Evolutionary conservation across 73 alveolate genomes (phyloP), one percentile per base, ranked within the genome.

Genomic region (Paramecium sexaurelia): DNA sequence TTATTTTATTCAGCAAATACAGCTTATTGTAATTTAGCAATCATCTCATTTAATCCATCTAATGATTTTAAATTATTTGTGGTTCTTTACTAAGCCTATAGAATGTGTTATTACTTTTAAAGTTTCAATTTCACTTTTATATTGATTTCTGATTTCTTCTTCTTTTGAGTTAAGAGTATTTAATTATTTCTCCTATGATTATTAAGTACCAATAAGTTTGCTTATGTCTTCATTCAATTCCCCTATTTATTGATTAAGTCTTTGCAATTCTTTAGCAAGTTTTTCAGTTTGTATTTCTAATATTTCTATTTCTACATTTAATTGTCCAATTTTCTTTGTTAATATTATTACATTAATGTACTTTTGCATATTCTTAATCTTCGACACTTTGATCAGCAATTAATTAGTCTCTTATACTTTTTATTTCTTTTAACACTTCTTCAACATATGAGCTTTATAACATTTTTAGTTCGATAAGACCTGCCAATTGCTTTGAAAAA

Each of bases 291-390:
- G 13, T 29, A 29, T 29, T 78, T 78, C 90, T 45, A 78, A 43
- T 8, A 78, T 78, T 40, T 78, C 90, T n/a, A 78, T 78, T 26
- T 78, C 90, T 6, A 78, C 90, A 78, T 78, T 78, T 29, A 78
- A 40, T 41, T 78, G 36, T 17, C 90, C 90, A 43, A 78, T 78
- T 78, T 39, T 78, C 90, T 78, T 7, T 11, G 29, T 10, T 51
- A 51, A 51, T 51, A 51, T 15, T 19, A 78, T 6, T 24, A 37
- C 0, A 78, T 78, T 9, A 1, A 3, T 29, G 3, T 78, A 78
- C 90, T 41, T 78, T 78, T 39, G 90, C 90, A 22, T 36, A 78
- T 43, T 78, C 90, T 78, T 37, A 43, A 78, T 78, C 90, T 27
- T 78, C 90, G 1, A 78, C 90, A 24, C 41, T 45, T 43, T 78